Evolutionary conservation across 129 eudicot species (phyloP).

Genomic region (Flaveria brownii): DNA sequence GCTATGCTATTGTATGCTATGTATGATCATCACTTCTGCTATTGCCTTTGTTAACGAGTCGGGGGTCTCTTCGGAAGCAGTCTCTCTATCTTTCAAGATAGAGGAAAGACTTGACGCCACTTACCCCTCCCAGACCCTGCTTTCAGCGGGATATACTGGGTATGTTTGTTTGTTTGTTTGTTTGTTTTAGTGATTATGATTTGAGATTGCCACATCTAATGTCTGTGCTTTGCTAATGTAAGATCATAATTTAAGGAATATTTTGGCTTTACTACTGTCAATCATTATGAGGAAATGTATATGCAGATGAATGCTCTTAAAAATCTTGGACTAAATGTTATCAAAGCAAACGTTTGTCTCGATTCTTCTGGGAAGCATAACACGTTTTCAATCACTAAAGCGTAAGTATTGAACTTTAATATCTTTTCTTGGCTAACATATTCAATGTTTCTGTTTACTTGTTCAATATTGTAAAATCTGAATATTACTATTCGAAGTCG

Average conservation of each 20-base stretch:
- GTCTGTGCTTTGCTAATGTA: neutral
- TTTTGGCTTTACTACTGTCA: neutral
- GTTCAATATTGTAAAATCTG: neutral
- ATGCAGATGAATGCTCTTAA: slow-evolving; percentile 85
- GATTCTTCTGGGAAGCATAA: slow-evolving; percentile 98
- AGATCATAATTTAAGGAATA: neutral
- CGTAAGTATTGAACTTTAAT: slow-evolving; percentile 54
- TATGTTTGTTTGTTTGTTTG: no score
- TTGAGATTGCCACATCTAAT: neutral
- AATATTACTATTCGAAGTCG: neutral
- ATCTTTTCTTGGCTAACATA: slow-evolving; percentile 4
- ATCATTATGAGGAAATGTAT: slow-evolving; percentile 30
- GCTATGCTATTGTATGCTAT: no score
- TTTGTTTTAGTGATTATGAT: no score
- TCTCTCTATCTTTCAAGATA: no score
- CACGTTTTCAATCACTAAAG: slow-evolving; percentile 81
- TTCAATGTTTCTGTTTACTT: neutral
- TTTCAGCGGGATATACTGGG: no score
- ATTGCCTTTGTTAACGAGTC: no score
- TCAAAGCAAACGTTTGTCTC: slow-evolving; percentile 87
- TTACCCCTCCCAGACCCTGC: no score
- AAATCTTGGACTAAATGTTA: slow-evolving; percentile 90
- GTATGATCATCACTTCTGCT: no score
- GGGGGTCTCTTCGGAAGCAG: no score
- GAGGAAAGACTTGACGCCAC: no score